Evolutionary conservation across 23 red algal genomes (phyloP).

Genomic region (Gracilaria caudata): DNA sequence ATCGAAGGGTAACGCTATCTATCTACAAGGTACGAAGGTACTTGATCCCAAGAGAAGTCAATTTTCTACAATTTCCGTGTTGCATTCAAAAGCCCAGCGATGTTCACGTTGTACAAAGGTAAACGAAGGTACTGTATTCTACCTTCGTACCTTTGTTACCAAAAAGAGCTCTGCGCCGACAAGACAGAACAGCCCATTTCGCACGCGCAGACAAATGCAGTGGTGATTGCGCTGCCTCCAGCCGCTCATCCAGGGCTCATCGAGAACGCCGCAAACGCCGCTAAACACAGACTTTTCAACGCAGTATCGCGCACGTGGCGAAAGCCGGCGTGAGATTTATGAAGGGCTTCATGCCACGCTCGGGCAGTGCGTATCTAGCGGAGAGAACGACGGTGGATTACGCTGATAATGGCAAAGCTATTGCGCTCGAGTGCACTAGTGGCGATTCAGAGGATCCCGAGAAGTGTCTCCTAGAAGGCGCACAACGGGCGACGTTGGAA

Average conservation of each 20-base stretch:
- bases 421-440: conserved; percentile 88
- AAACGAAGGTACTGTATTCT: too few relatives aligned
- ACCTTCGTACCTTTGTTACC: too few relatives aligned
- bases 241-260: conserved; percentile 74
- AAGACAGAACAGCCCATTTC: conserved; percentile 55
- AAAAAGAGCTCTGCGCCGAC: conserved; percentile 64
- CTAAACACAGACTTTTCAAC: conserved; percentile 83
- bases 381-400: conserved; percentile 42
- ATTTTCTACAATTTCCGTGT: too few relatives aligned
- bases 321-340: conserved; percentile 69
- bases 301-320: conserved; percentile 46
- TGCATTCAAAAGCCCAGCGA: too few relatives aligned
- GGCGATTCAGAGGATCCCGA: conserved; percentile 91
- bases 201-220: conserved; percentile 52
- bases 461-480: conserved; percentile 78
- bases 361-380: conserved; percentile 63
- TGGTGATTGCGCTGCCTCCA: conserved; percentile 87
- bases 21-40: too few relatives aligned
- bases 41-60: too few relatives aligned
- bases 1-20: too few relatives aligned
- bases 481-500: conserved; percentile 66
- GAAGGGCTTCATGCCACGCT: conserved; percentile 80
- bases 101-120: too few relatives aligned
- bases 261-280: conserved; percentile 62
- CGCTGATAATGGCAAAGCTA: conserved; percentile 53